phyloP scores from a whole-genome alignment of 331 rosid genomes.

The Malus hybrid region DNA sequence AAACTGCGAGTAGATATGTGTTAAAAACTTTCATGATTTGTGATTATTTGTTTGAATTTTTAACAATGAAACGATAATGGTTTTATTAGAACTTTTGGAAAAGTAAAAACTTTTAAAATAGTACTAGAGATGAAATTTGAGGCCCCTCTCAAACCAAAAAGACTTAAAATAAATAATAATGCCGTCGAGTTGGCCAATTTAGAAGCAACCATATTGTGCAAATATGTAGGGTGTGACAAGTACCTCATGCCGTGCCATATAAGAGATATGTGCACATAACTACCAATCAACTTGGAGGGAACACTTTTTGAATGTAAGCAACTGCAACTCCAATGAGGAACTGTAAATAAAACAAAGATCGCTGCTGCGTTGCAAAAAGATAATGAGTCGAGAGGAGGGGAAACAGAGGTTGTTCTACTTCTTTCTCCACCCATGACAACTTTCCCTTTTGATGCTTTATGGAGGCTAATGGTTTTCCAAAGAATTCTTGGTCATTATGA shows the following conservation, averaged over 20 bases:
- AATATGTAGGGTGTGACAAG: not conserved
- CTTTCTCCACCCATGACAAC: not conserved
- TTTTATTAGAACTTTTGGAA: too few species aligned
- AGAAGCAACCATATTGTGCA: not conserved
- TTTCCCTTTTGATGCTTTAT: not conserved
- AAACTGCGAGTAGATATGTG: not conserved
- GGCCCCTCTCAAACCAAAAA: not conserved
- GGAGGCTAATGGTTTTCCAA: too few species aligned
- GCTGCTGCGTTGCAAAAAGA: too few species aligned
- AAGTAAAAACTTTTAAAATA: too few species aligned
- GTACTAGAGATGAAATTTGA: not conserved
- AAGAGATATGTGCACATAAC: not conserved
- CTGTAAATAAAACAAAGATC: too few species aligned
- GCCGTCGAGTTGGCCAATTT: not conserved
- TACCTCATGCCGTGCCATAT: not conserved
- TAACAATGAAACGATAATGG: too few species aligned
- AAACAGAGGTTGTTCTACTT: too few species aligned
- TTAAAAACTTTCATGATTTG: not conserved
- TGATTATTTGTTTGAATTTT: not conserved
- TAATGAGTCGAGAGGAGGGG: too few species aligned
- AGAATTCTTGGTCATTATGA: not conserved
- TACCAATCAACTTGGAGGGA: not conserved
- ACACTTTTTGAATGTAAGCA: too few species aligned
- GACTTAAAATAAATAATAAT: not conserved
- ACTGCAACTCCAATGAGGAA: too few species aligned